phyloP scores from a whole-genome alignment of 345 rosid species.

The Citrus trifoliata region DNA sequence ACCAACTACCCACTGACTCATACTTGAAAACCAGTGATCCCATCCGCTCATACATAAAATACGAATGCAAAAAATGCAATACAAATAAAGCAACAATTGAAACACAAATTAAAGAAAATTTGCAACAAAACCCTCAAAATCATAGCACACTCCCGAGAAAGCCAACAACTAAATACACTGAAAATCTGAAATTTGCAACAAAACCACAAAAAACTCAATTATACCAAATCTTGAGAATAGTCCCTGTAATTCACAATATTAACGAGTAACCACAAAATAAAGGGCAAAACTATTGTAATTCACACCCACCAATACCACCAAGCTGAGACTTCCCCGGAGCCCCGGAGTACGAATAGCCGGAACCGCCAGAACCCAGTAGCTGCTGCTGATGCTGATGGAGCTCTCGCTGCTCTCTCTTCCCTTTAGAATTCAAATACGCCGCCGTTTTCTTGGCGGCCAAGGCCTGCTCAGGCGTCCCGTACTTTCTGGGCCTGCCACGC shows the following conservation, averaged over 20 bases:
- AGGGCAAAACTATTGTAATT: neutral
- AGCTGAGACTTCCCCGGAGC: slow-evolving; percentile 31
- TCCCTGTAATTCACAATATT: neutral
- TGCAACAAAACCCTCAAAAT: neutral
- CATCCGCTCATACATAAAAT: too few species aligned
- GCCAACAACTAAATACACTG: neutral
- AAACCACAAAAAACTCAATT: neutral
- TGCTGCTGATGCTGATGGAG: slow-evolving; percentile 21
- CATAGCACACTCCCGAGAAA: neutral
- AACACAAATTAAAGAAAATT: neutral
- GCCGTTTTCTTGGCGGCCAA: slow-evolving; percentile 85
- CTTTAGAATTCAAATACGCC: slow-evolving; percentile 41
- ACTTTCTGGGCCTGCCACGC: slow-evolving; percentile 96
- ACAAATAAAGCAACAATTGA: neutral
- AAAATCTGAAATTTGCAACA: neutral
- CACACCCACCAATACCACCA: slow-evolving; percentile 36
- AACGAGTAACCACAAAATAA: slow-evolving; percentile 11
- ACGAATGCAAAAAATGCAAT: neutral
- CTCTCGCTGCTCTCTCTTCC: slow-evolving; percentile 37
- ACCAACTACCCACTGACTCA: too few species aligned
- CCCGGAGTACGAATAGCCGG: slow-evolving; percentile 30
- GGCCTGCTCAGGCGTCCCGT: slow-evolving; percentile 90
- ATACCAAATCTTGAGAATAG: neutral
- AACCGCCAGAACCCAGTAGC: slow-evolving; percentile 22
- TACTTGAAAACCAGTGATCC: too few species aligned